Evolutionary conservation across 495 filamentous ascomycete species (phyloP), one percentile per base, ranked within the genome.

Genomic region (Clavariopsis aquatica): DNA sequence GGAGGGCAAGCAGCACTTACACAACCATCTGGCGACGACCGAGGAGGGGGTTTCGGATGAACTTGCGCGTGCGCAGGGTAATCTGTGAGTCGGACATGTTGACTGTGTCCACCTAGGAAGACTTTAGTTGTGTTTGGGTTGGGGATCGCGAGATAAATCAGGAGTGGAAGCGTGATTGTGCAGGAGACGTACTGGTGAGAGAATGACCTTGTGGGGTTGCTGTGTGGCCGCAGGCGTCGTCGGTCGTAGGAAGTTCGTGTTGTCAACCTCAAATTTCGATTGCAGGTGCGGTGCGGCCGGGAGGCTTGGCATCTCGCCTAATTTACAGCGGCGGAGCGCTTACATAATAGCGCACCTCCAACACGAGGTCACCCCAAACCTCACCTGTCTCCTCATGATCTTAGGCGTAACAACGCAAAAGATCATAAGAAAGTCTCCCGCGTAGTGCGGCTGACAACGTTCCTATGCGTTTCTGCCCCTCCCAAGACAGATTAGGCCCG

Each of bases 21-120:
- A 98, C 91, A 82, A 99, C 95, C 94, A 99, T 98, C 87, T 99
- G 95, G 85, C 94, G 96, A 76, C 93, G 89, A 75, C 87, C 93
- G 71, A 99, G 89, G 77, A 99, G 91, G 77, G 95, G 89, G 85
- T 99, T 99, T 82, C 92, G 89, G 80, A 98, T 95, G 91, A 99
- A 99, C 85, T 99, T 99, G 89, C 95, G 93, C 79, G 95, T 99
- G 82, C 95, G 90, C 84, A 99, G 82, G 72, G 94, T 98, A 76
- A 99, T 90, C 75, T 89, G 87, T 62, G 83, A 79, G 80, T 97
- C 94, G 79, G 93, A 86, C 94, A 97, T 98, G 78, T 78, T 91
- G 70, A 38, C 47, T 51, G 24, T 51, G 34, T 51, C 36, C 17
- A 66, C 56, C 28, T 49, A 49, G 47, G 26, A 19, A 49, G 15